phyloP scores from a whole-genome alignment of 23 red algal genomes.

The Gracilariopsis chorda region DNA sequence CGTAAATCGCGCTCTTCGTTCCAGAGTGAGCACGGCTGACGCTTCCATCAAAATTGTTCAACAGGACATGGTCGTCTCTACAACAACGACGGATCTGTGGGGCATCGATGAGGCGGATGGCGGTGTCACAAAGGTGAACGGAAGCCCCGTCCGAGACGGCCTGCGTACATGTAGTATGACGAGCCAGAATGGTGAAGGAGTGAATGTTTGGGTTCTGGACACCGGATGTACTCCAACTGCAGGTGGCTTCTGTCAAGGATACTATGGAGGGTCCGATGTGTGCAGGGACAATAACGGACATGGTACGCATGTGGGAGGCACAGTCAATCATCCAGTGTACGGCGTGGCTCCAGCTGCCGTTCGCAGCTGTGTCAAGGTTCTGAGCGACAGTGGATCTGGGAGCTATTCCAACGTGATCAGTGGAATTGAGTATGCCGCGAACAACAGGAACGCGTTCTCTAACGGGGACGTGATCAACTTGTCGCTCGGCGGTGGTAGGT shows the following conservation, averaged over 20 bases:
- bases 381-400: neutral
- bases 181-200: neutral
- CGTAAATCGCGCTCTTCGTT: neutral
- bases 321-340: neutral
- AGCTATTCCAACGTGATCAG: neutral
- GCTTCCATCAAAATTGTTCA: neutral
- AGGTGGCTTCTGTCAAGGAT: neutral
- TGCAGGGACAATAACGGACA: constrained; percentile 42
- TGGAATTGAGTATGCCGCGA: neutral
- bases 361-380: constrained; percentile 32
- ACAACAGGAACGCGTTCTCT: neutral
- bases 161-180: constrained; percentile 7
- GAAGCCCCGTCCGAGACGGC: constrained; percentile 7
- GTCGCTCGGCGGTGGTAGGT: neutral
- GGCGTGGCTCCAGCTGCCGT: constrained; percentile 30
- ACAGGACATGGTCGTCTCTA: constrained; percentile 7
- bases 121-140: neutral
- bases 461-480: constrained; percentile 40
- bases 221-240: neutral
- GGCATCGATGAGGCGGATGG: constrained; percentile 23
- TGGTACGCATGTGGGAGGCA: constrained; percentile 52
- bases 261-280: neutral
- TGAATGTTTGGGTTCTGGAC: constrained; percentile 22
- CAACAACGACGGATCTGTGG: neutral
- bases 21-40: neutral